Evolutionary conservation across 352 stramenopile species (phyloP), one percentile per base, ranked within the genome.

Genomic region (Aphanomyces euteiches): DNA sequence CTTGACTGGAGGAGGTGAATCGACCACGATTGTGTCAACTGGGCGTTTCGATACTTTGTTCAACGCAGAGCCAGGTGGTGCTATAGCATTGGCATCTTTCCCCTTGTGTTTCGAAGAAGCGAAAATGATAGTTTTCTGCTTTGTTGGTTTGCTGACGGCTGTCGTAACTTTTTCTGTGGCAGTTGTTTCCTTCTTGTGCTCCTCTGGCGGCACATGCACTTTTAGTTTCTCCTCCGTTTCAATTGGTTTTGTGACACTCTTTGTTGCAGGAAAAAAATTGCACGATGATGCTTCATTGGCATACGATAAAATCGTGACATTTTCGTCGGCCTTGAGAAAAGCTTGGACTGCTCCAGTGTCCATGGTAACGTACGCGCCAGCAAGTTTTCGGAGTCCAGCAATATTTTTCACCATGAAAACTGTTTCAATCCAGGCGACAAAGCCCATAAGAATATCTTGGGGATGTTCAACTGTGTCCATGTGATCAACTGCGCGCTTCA

Each of bases 341-440:
- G 5, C 36, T 28, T 61, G 12, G 13, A 13, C 17, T 15, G 5
- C 5, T 12, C 5, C 54, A 19, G n/a, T 12, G 19, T 61, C 19
- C n/a, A 45, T 2, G 54, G 17, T 37, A 37, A 3, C 54, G 37
- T 40, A 61, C 6, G 54, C 54, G 1, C 10, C 54, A 10, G 54
- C 54, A 7, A 61, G 34, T n/a, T 39, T 6, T 7, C 54, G 54
- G 28, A 61, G 54, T 7, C 54, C 54, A 5, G 17, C 34, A 17
- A 41, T 37, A 17, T 61, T 61, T 40, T 41, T 61, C 36, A 17
- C n/a, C 54, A 45, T 28, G 54, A 61, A 61, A n/a, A 15, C 43
- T 37, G 54, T 37, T 7, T 39, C 54, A 39, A 61, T 61, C 54
- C 54, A 61, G 12, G 13, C 13, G 0, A 61, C 28, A 37, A 61